Percentiles rank a stretch among this genome's conserved stretches.
phyloP scores from a whole-genome alignment of 2,329 filamentous ascomycete species.

The Cladophialophora psammophila region DNA sequence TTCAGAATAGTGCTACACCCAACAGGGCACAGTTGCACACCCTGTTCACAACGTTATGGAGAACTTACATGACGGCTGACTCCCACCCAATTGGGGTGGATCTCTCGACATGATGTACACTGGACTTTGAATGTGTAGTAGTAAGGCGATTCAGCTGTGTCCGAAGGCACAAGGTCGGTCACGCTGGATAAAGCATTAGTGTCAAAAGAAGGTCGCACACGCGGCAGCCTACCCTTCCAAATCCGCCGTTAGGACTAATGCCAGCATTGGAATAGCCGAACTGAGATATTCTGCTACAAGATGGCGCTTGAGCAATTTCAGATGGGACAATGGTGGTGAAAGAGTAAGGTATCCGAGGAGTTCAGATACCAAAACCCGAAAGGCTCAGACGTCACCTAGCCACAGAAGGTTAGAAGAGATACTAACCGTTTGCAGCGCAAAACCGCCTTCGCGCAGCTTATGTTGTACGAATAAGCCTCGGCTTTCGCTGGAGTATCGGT shows the following conservation, averaged over 20 bases:
- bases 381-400: no score
- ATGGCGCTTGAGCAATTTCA: neutral
- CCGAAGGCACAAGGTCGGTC: conserved; percentile 84
- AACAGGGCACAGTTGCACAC: neutral
- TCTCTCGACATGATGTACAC: conserved; percentile 96
- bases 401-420: no score
- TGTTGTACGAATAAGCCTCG: no score
- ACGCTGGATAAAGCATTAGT: conserved; percentile 65
- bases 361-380: neutral
- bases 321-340: neutral
- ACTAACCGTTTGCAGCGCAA: no score
- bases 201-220: neutral
- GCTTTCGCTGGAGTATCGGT: no score
- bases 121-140: conserved; percentile 98
- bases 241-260: conserved; percentile 38
- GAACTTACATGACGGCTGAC: conserved; percentile 83
- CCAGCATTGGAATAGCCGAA: conserved; percentile 31
- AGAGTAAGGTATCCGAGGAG: neutral
- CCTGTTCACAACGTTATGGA: neutral
- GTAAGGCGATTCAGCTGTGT: conserved; percentile 82
- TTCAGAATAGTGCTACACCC: neutral
- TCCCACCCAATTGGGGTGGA: conserved; percentile 83
- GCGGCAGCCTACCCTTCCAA: conserved; percentile 41
- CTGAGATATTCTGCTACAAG: neutral
- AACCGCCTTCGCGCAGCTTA: no score